Conservation (phyloP, 805 yeast species). For the Candida railenensis region DNA sequence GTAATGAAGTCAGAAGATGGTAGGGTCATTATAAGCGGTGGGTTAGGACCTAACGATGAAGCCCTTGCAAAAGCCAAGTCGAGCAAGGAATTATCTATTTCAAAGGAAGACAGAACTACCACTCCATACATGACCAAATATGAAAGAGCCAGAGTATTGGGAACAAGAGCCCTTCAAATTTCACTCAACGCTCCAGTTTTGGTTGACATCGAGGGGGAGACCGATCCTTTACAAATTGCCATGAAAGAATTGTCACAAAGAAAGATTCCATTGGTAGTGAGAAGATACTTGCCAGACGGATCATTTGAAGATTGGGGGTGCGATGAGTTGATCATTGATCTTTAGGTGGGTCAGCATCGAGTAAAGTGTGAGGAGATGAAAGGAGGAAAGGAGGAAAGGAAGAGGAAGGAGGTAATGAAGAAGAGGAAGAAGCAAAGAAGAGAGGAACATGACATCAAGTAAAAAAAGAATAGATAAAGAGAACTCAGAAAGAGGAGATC, state of each 20-base stretch:
- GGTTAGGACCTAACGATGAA: constrained; percentile 57
- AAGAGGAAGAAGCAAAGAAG: background rate
- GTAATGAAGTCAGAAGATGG: constrained; percentile 67
- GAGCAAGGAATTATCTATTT: constrained; percentile 78
- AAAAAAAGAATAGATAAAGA: too few relatives aligned
- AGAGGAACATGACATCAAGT: background rate
- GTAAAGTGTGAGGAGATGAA: too few relatives aligned
- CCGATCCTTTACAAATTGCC: constrained; percentile 97
- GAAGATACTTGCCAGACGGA: constrained; percentile 97
- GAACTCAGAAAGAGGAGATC: too few relatives aligned
- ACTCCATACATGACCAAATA: constrained; percentile 99
- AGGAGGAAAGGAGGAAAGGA: background rate
- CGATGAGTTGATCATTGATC: constrained; percentile 92
- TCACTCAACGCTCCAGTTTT: constrained; percentile 98
- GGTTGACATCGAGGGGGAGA: constrained; percentile 98
- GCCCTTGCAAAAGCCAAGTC: constrained; percentile 52
- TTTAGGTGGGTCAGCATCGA: constrained; percentile 25
- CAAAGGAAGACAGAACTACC: constrained; percentile 85
- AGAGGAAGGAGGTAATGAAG: background rate
- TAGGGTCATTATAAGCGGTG: constrained; percentile 68
- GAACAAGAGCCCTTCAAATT: constrained; percentile 96
- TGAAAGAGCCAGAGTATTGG: constrained; percentile 96
- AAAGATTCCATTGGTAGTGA: constrained; percentile 90
- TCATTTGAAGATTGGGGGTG: constrained; percentile 99
- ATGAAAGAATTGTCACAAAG: constrained; percentile 94